A percentile compares a stretch with the other conserved stretches of the same genome.
phyloP scores from a whole-genome alignment of 345 rosid genomes.

The Gossypioides kirkii region DNA sequence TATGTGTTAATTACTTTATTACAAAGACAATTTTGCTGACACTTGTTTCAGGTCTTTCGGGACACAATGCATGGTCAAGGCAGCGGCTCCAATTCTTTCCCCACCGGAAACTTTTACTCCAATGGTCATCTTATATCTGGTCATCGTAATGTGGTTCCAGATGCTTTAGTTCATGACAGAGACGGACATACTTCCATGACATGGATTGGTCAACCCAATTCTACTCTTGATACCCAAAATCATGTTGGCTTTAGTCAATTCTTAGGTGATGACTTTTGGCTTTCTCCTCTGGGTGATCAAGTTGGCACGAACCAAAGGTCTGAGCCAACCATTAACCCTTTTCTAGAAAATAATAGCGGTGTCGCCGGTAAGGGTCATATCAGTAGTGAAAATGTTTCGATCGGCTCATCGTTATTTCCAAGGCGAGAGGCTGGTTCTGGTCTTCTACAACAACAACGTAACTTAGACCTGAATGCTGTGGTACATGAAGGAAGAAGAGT shows the following conservation, averaged over 20 bases:
- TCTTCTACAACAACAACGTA: neutral
- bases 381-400: neutral
- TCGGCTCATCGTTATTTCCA: neutral
- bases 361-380: neutral
- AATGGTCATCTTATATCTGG: neutral
- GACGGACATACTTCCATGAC: neutral
- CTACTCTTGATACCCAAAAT: neutral
- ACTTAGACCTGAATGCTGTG: neutral
- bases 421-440: neutral
- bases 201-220: slow-evolving; percentile 1
- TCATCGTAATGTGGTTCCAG: neutral
- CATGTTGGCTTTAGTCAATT: neutral
- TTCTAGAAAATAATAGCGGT: neutral
- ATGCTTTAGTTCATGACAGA: neutral
- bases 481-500: neutral
- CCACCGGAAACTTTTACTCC: neutral
- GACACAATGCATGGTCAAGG: slow-evolving; percentile 11
- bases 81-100: slow-evolving; percentile 4
- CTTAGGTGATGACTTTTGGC: neutral
- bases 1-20: no score
- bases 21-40: neutral
- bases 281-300: neutral
- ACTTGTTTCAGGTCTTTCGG: neutral
- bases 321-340: neutral
- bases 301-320: neutral